phyloP scores from a whole-genome alignment of 305 asterid species.

The Fraxinus latifolia region DNA sequence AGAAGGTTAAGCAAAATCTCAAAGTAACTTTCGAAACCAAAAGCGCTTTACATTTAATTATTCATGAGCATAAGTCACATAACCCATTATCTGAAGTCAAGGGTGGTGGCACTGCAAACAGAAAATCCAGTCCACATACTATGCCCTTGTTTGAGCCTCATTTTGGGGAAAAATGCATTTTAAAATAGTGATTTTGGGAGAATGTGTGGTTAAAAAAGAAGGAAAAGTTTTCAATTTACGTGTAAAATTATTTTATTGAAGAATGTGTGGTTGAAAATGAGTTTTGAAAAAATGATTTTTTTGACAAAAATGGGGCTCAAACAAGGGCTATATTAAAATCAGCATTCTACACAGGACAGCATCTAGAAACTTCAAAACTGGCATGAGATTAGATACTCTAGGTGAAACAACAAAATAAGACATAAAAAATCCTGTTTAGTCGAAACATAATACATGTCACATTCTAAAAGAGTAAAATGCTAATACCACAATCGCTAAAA shows the following conservation, averaged over 20 bases:
- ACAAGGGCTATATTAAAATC: not conserved
- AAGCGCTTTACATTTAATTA: not conserved
- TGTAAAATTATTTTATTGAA: not conserved
- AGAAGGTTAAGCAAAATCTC: not conserved
- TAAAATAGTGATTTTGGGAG: not conserved
- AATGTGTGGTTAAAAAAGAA: not conserved
- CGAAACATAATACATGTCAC: not conserved
- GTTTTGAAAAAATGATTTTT: no score
- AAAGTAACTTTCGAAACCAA: not conserved
- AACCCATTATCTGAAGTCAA: not conserved
- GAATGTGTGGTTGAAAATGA: not conserved
- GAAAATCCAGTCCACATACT: not conserved
- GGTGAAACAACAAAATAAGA: not conserved
- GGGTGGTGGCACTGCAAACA: not conserved
- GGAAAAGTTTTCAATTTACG: not conserved
- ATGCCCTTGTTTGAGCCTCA: not conserved
- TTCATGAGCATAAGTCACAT: not conserved
- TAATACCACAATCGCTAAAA: not conserved
- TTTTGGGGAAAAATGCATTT: not conserved
- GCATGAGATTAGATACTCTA: not conserved
- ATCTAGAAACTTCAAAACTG: not conserved
- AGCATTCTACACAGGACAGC: not conserved
- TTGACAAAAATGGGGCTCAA: not conserved
- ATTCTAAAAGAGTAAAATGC: not conserved
- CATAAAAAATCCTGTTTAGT: not conserved